A percentile compares a stretch with the other conserved stretches of the same genome.
Evolutionary conservation across 768 basidiomycete genomes (phyloP).

Genomic region (Termitomyces sp.): DNA sequence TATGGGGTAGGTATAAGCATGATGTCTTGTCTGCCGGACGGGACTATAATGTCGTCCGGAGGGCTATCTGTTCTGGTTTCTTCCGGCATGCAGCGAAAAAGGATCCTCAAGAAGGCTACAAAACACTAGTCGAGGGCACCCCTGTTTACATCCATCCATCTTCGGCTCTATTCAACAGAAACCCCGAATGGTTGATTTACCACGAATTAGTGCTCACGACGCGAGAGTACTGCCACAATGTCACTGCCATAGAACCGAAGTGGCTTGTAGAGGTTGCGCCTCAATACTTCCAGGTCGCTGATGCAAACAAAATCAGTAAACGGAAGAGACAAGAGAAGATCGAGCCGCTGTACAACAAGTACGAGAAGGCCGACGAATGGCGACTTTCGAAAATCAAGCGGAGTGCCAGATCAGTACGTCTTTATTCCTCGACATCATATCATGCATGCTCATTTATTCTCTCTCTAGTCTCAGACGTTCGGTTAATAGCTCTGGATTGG

Average conservation of each 20-base stretch:
- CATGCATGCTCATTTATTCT: constrained; percentile 18
- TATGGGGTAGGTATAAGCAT: constrained; percentile 78
- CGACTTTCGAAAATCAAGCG: constrained; percentile 88
- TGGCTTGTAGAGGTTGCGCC: constrained; percentile 99
- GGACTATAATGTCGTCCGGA: constrained; percentile 90
- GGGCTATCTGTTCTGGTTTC: constrained; percentile 95
- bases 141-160: constrained; percentile 99
- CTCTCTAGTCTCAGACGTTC: constrained; percentile 80
- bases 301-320: constrained; percentile 96
- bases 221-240: constrained; percentile 90
- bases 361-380: constrained; percentile 95
- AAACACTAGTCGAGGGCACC: constrained; percentile 96
- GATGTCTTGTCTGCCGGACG: constrained; percentile 90
- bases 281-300: constrained; percentile 98
- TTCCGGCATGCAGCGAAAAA: constrained; percentile 99
- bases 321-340: constrained; percentile 96
- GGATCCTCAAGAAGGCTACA: constrained; percentile 97
- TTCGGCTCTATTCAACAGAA: constrained; percentile 93
- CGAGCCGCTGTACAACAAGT: constrained; percentile 93
- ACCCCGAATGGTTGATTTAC: constrained; percentile 95
- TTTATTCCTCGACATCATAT: constrained; percentile 1
- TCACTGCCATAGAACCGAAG: constrained; percentile 95
- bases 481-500: constrained; percentile 40
- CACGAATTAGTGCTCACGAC: constrained; percentile 96
- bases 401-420: constrained; percentile 74